Evolutionary conservation across 495 filamentous ascomycete genomes (phyloP).

Genomic region (Penicillium samsonianum): DNA sequence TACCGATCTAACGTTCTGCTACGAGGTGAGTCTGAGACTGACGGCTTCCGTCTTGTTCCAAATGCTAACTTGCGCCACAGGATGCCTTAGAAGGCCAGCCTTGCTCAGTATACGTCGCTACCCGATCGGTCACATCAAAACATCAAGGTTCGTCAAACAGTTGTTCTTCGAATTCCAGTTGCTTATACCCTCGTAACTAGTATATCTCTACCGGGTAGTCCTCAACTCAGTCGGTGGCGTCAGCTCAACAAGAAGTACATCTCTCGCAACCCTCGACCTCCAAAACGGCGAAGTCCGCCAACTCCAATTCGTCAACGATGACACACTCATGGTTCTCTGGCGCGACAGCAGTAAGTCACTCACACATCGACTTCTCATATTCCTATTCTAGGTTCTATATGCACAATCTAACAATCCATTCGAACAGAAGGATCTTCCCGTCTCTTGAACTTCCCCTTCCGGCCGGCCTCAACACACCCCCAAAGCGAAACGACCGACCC

Average conservation of each 20-base stretch:
- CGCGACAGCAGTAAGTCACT: conserved; percentile 40
- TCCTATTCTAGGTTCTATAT: conserved; percentile 8
- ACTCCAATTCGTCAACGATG: conserved; percentile 57
- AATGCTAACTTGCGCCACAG: conserved; percentile 4
- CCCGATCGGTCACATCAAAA: conserved; percentile 34
- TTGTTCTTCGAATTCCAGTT: not conserved
- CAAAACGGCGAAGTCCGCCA: conserved; percentile 49
- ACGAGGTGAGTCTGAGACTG: conserved; percentile 30
- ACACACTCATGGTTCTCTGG: conserved; percentile 54
- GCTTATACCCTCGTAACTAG: conserved; percentile 27
- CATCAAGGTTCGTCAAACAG: conserved; percentile 33
- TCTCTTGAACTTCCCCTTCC: conserved; percentile 46
- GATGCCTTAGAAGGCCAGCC: conserved; percentile 25
- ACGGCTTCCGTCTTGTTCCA: not conserved
- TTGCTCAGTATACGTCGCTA: conserved; percentile 42
- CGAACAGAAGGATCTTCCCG: conserved; percentile 29
- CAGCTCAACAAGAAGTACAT: conserved; percentile 50
- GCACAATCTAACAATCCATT: conserved; percentile 9
- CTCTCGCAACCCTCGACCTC: conserved; percentile 44
- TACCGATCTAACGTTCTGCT: conserved; percentile 40
- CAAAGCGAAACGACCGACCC: conserved; percentile 8
- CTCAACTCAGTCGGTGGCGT: conserved; percentile 56
- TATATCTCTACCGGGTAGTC: conserved; percentile 51
- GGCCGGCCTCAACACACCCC: conserved; percentile 14
- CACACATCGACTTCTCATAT: conserved; percentile 11